Percentiles rank a stretch among this genome's conserved stretches.
These are phyloP conservation scores for Coemansia sp. DNA, from an alignment of 192 early-diverging fungal species.

Conservation along the genomic window DNA sequence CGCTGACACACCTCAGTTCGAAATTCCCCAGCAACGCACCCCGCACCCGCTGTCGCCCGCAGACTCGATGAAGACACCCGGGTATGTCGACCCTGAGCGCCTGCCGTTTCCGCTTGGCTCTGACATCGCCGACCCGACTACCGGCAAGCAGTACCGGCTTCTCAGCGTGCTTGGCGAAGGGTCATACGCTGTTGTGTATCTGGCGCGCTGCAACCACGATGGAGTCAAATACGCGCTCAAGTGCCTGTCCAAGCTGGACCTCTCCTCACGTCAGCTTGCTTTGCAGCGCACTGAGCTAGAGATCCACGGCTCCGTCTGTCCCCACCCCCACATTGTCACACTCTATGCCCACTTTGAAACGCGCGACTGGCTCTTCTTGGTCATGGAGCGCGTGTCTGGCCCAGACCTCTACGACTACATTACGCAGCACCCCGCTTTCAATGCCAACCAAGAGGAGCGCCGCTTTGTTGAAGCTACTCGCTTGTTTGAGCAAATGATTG, in stretches of 20 bases:
- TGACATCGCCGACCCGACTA: constrained; percentile 41
- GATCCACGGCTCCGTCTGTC: constrained; percentile 62
- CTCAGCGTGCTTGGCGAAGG: constrained; percentile 66
- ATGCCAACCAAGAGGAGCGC: constrained; percentile 50
- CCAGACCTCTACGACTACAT: constrained; percentile 59
- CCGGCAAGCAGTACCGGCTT: constrained; percentile 46
- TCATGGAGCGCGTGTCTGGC: constrained; percentile 61
- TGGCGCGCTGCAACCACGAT: constrained; percentile 60
- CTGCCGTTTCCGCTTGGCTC: constrained; percentile 55
- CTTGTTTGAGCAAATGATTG: constrained; percentile 68
- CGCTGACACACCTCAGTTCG: constrained; percentile 22
- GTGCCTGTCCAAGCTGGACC: constrained; percentile 63
- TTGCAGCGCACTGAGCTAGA: constrained; percentile 68
- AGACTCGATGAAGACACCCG: constrained; percentile 50
- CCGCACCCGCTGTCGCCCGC: constrained; percentile 49
- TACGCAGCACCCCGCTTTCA: constrained; percentile 50
- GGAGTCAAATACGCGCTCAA: constrained; percentile 67
- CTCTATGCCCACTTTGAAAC: constrained; percentile 67
- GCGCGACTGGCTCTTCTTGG: constrained; percentile 59
- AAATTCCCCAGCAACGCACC: constrained; percentile 38
- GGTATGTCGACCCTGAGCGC: constrained; percentile 48
- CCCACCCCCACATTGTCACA: constrained; percentile 65
- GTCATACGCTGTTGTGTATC: constrained; percentile 75
- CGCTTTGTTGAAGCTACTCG: constrained; percentile 51
- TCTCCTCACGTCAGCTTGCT: constrained; percentile 57